Evolutionary conservation across 139 green algal species (phyloP).

Genomic region (Closterium sp.): DNA sequence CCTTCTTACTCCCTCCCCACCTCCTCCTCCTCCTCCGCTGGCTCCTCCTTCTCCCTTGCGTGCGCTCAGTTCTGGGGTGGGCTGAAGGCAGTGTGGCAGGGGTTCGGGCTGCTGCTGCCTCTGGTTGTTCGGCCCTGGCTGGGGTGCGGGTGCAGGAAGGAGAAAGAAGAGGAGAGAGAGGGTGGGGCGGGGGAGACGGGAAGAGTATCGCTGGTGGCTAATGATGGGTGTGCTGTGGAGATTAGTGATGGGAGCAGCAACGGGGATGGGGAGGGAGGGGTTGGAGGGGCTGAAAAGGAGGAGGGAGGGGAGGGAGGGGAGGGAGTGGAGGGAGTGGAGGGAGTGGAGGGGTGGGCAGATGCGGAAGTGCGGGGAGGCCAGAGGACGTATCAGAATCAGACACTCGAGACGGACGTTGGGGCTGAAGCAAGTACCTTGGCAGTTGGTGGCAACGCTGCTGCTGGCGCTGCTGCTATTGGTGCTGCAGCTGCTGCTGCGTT

Average conservation of each 20-base stretch:
- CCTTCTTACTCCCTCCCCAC: background rate
- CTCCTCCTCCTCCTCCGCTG: background rate
- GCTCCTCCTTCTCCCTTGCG: background rate
- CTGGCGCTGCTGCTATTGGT: background rate
- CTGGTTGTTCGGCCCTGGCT: background rate
- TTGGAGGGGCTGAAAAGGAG: background rate
- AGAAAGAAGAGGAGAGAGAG: background rate
- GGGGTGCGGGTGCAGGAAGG: background rate
- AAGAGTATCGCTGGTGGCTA: background rate
- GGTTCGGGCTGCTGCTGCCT: background rate
- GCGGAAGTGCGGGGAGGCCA: background rate
- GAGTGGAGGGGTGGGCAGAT: background rate
- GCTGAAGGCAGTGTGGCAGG: background rate
- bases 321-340: no score
- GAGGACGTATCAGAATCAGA: no score
- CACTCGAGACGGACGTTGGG: background rate
- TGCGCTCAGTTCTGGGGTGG: background rate
- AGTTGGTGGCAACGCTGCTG: background rate
- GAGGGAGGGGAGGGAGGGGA: no score
- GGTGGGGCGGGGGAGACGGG: background rate
- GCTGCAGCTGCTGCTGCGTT: background rate
- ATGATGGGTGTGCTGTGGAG: background rate
- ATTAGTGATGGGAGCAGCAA: background rate
- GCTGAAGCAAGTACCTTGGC: background rate
- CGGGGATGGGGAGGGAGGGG: background rate